A percentile compares a stretch with the other conserved stretches of the same genome.
Conservation (phyloP, 768 basidiomycete genomes). For the Amanita fuliginea region DNA sequence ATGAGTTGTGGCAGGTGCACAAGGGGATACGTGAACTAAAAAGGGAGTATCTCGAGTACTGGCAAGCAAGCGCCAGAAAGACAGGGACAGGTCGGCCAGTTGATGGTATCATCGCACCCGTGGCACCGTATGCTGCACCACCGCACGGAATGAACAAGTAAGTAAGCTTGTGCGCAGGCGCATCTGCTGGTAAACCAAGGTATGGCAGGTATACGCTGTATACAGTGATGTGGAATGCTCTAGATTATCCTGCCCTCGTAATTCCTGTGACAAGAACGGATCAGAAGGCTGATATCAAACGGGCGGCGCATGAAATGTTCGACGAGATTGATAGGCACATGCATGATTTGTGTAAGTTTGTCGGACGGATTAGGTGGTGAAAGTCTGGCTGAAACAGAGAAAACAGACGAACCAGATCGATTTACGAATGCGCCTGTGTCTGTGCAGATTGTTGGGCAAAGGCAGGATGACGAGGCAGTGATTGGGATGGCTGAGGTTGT, state of each 20-base stretch:
- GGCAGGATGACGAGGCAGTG: conserved; percentile 67
- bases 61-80: conserved; percentile 37
- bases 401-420: conserved; percentile 42
- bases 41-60: conserved; percentile 47
- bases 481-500: conserved; percentile 61
- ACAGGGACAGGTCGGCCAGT: conserved; percentile 67
- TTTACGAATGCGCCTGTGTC: conserved; percentile 50
- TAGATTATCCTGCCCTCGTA: conserved; percentile 53
- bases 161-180: conserved; percentile 6
- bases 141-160: conserved; percentile 53
- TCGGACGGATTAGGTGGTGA: background rate
- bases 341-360: conserved; percentile 45
- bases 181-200: background rate
- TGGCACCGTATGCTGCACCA: conserved; percentile 45
- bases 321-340: conserved; percentile 33
- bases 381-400: background rate
- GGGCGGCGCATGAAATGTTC: conserved; percentile 34
- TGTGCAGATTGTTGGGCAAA: conserved; percentile 59
- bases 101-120: conserved; percentile 64
- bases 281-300: conserved; percentile 36
- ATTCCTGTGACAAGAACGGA: conserved; percentile 61
- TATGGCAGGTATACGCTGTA: conserved; percentile 33
- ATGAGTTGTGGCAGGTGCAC: conserved; percentile 60
- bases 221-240: conserved; percentile 54
- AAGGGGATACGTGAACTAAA: conserved; percentile 37